Evolutionary conservation across 2,329 filamentous ascomycete species (phyloP).

Genomic region (Arthrobotrys entomopaga): DNA sequence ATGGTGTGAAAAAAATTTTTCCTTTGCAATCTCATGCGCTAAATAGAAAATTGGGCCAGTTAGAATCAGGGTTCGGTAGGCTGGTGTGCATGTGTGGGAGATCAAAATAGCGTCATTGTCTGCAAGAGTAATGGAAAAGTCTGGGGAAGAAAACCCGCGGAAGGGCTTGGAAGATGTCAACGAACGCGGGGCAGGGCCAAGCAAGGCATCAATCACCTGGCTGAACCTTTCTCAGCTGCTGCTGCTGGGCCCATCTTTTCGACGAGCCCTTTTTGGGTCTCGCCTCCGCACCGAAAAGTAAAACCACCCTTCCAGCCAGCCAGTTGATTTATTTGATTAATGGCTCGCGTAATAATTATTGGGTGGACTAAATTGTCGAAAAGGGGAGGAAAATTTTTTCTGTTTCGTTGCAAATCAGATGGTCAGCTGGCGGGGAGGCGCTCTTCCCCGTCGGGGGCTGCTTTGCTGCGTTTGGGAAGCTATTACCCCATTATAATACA

Average conservation of each 20-base stretch:
- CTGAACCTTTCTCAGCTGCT: slow-evolving; percentile 4
- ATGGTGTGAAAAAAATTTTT: slow-evolving; percentile 34
- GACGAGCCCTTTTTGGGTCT: too few species aligned
- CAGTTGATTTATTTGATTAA: neutral
- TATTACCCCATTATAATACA: slow-evolving; percentile 39
- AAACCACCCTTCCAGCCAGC: slow-evolving; percentile 18
- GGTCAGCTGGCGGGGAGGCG: slow-evolving; percentile 52
- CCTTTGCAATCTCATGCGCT: slow-evolving; percentile 17
- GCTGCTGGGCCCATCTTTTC: neutral
- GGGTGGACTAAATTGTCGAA: slow-evolving; percentile 22
- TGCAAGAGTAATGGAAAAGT: slow-evolving; percentile 52
- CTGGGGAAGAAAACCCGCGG: slow-evolving; percentile 47
- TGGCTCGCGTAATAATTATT: slow-evolving; percentile 29
- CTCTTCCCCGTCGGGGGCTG: slow-evolving; percentile 23
- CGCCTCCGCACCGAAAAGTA: slow-evolving; percentile 36
- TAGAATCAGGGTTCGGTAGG: slow-evolving; percentile 51
- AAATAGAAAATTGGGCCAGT: slow-evolving; percentile 4
- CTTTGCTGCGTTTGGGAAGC: slow-evolving; percentile 28
- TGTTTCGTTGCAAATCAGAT: neutral
- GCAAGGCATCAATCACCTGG: slow-evolving; percentile 51
- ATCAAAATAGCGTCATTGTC: slow-evolving; percentile 53
- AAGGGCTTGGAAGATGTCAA: slow-evolving; percentile 3
- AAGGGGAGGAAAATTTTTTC: slow-evolving; percentile 16
- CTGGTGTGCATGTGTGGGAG: slow-evolving; percentile 35
- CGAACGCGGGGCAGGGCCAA: slow-evolving; percentile 38